A percentile compares a stretch with the other conserved stretches of the same genome.
Conservation (phyloP, 768 basidiomycete species). For the Boletus coccyginus region DNA sequence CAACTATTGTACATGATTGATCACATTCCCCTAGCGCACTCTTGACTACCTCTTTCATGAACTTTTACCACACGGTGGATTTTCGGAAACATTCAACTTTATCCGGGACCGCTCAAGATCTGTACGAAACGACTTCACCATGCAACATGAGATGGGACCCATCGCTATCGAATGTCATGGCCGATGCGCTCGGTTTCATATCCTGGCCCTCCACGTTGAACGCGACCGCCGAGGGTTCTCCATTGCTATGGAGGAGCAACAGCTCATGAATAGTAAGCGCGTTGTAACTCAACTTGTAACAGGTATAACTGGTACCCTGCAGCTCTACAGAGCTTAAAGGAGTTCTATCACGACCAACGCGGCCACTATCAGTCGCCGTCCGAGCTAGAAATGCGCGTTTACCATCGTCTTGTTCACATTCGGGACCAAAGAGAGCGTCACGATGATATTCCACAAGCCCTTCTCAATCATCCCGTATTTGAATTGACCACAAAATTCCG, state of each 20-base stretch:
- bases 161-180: slow-evolving; percentile 89
- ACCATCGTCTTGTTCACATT: slow-evolving; percentile 89
- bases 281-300: neutral
- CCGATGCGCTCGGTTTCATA: slow-evolving; percentile 91
- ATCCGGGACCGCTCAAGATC: slow-evolving; percentile 90
- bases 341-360: slow-evolving; percentile 87
- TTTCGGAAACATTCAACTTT: slow-evolving; percentile 73
- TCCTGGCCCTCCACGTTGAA: slow-evolving; percentile 71
- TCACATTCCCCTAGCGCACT: slow-evolving; percentile 54
- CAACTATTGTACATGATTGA: neutral
- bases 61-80: slow-evolving; percentile 66
- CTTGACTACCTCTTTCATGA: slow-evolving; percentile 91
- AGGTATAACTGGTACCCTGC: neutral
- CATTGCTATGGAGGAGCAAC: slow-evolving; percentile 76
- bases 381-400: slow-evolving; percentile 95
- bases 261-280: slow-evolving; percentile 83
- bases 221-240: slow-evolving; percentile 59
- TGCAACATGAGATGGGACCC: slow-evolving; percentile 79
- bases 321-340: slow-evolving; percentile 91
- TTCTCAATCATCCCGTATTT: slow-evolving; percentile 73
- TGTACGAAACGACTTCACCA: slow-evolving; percentile 90
- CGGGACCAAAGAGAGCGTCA: slow-evolving; percentile 77
- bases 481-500: slow-evolving; percentile 82
- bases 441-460: slow-evolving; percentile 65
- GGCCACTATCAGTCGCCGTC: slow-evolving; percentile 67